These are phyloP conservation scores for Flaveria linearis DNA, from an alignment of 129 eudicot genomes.

Conservation along the genomic window DNA sequence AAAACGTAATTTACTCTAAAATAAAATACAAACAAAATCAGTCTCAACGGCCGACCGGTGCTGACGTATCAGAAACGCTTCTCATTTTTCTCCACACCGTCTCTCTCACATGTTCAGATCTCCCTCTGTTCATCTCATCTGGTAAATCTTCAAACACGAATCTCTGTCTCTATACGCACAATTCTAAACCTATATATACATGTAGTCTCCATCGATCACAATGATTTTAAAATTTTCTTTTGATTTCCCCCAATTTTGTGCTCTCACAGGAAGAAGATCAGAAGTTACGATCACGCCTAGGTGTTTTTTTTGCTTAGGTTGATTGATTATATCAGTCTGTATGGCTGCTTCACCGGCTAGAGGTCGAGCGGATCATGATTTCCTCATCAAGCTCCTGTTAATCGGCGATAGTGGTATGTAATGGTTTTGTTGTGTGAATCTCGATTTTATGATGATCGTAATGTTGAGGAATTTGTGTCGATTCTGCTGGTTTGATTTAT, in stretches of 20 bases:
- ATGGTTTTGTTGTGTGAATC: not conserved
- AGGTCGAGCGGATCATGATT: constrained; percentile 89
- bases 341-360: constrained; percentile 95
- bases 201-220: not conserved
- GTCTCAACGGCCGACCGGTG: constrained; percentile 60
- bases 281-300: constrained; percentile 31
- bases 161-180: constrained; percentile 17
- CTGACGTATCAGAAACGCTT: constrained; percentile 42
- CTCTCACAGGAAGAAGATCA: constrained; percentile 14
- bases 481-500: no score
- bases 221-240: constrained; percentile 5
- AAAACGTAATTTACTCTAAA: no score
- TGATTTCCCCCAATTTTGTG: constrained; percentile 5
- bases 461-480: not conserved
- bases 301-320: constrained; percentile 33
- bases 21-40: constrained; percentile 6
- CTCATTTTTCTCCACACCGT: constrained; percentile 26
- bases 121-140: constrained; percentile 35
- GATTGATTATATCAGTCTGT: constrained; percentile 32
- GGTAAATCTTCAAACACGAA: constrained; percentile 25
- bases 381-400: constrained; percentile 77
- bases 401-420: constrained; percentile 89
- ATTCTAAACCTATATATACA: constrained; percentile 18
- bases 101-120: constrained; percentile 24
- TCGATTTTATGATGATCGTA: not conserved